A percentile compares a stretch with the other conserved stretches of the same genome.
phyloP scores from a whole-genome alignment of 1,284 basidiomycete species.

The Takashimella koratensis region DNA sequence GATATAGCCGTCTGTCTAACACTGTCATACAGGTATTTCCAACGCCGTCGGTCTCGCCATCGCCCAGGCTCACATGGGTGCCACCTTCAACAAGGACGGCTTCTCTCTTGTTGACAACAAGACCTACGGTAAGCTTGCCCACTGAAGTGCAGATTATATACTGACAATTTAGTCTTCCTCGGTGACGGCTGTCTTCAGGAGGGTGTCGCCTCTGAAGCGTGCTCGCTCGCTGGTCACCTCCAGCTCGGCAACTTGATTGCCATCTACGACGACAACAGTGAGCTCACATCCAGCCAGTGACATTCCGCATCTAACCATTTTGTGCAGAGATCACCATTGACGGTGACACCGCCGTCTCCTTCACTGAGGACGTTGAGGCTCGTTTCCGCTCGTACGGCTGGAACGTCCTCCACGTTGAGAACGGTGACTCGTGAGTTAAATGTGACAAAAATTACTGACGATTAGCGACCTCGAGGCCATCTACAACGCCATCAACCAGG shows the following conservation, averaged over 20 bases:
- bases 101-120: slow-evolving; percentile 84
- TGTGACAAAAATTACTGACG: slow-evolving; percentile 6
- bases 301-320: neutral
- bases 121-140: slow-evolving; percentile 64
- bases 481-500: slow-evolving; percentile 72
- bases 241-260: slow-evolving; percentile 89
- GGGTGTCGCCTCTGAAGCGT: slow-evolving; percentile 86
- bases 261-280: slow-evolving; percentile 86
- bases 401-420: slow-evolving; percentile 80
- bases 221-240: slow-evolving; percentile 87
- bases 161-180: slow-evolving; percentile 62
- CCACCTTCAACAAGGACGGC: slow-evolving; percentile 81
- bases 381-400: slow-evolving; percentile 89
- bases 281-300: slow-evolving; percentile 8
- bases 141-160: neutral
- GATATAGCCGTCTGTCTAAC: no score
- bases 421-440: slow-evolving; percentile 68
- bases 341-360: slow-evolving; percentile 84
- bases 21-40: slow-evolving; percentile 66
- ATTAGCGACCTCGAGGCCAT: slow-evolving; percentile 72
- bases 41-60: slow-evolving; percentile 92
- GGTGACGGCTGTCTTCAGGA: slow-evolving; percentile 97
- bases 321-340: slow-evolving; percentile 86
- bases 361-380: slow-evolving; percentile 88
- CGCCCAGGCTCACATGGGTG: slow-evolving; percentile 82